Base-by-base conservation (phyloP, 2,329 filamentous ascomycete genomes). In the Claviceps digitariae region DNA sequence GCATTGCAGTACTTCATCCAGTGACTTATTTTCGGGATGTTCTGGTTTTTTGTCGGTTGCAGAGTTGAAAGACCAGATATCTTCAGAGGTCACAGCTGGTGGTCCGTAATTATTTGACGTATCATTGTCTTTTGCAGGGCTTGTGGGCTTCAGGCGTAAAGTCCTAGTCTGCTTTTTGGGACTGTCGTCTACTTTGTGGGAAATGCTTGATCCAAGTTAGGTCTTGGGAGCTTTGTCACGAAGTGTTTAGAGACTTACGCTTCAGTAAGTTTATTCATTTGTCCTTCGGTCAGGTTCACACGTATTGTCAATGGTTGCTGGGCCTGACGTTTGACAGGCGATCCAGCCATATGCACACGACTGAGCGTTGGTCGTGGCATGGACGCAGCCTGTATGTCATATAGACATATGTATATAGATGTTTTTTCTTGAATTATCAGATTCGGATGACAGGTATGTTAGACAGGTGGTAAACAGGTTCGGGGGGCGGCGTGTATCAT, bases 231-330 rank as follows among this genome's bases (percentile, higher is more conserved):
- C 21, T 12, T 20, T 41, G n/a, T 12, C 34, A 25, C 36, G 9
- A 23, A 21, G 36, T 36, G 21, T 46, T 12, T 45, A 40, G 13
- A 43, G 40, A 50, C 71, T 56, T 66, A 76, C 74, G 68, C 71
- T 48, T 72, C 67, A 3, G 74, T 70, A 45, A 77, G 64, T 55
- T 66, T 72, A 53, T 76, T 70, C 66, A 77, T 70, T 55, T 76
- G 72, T 0, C 67, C 69, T 47, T 76, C 72, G 4, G 73, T 77
- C 52, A 77, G 57, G 56, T 74, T 74, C 58, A 77, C 67, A 25
- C 73, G 71, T 31, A 77, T 68, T 41, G 73, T 69, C 21, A 77
- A 63, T 2, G 69, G 69, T 46, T 72, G 67, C 21, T 69, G 65
- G 20, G 58, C 52, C 21, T 60, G 59, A 2, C 65, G 63, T 51